A percentile compares a stretch with the other conserved stretches of the same genome.
These are phyloP conservation scores for Mycena sanguinolenta DNA, from an alignment of 768 basidiomycete genomes.

Conservation along the genomic window DNA sequence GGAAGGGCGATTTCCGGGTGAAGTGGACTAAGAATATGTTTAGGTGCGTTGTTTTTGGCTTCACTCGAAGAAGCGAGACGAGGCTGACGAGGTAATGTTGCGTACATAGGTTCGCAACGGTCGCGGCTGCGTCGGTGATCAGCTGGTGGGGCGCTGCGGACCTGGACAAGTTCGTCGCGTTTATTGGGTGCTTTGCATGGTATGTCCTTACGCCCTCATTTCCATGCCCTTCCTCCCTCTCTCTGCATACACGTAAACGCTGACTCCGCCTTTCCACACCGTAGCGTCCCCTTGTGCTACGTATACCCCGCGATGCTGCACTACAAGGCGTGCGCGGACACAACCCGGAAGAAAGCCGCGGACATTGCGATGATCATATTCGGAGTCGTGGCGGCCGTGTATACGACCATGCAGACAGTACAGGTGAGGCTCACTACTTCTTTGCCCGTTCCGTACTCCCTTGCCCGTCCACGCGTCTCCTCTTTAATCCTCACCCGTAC, in stretches of 20 bases:
- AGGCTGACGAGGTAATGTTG: neutral
- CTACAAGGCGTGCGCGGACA: slow-evolving; percentile 86
- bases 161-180: slow-evolving; percentile 95
- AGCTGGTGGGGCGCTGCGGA: slow-evolving; percentile 88
- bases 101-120: slow-evolving; percentile 74
- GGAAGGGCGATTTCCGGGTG: slow-evolving; percentile 83
- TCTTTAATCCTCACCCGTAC: no score
- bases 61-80: neutral
- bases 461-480: neutral
- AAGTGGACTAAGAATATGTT: slow-evolving; percentile 99
- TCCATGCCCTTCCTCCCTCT: neutral
- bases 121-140: slow-evolving; percentile 85
- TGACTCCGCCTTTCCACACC: slow-evolving; percentile 2
- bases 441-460: no score
- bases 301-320: slow-evolving; percentile 96
- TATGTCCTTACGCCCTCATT: slow-evolving; percentile 50
- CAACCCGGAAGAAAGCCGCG: slow-evolving; percentile 69
- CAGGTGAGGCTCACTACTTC: slow-evolving; percentile 57
- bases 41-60: slow-evolving; percentile 54
- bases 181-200: slow-evolving; percentile 96
- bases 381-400: slow-evolving; percentile 77
- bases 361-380: slow-evolving; percentile 85
- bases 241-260: neutral
- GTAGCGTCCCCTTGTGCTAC: slow-evolving; percentile 93
- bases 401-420: slow-evolving; percentile 86